Base-by-base conservation (phyloP, 2,329 filamentous ascomycete genomes). In the Ophiostoma populinum region DNA sequence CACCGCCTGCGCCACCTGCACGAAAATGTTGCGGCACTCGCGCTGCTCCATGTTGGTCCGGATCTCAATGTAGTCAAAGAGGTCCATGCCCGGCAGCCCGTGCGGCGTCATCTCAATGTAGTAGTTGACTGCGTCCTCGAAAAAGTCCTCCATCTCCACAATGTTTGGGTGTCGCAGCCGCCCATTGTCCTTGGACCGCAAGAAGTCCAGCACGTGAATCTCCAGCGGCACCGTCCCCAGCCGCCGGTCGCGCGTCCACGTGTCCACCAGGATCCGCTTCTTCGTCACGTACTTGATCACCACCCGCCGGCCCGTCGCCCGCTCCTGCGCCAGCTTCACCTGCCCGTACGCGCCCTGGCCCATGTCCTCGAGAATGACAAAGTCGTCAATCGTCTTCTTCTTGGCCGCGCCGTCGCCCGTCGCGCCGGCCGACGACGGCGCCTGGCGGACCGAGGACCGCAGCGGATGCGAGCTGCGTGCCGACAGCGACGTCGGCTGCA, bases 81-180 rank as follows among this genome's bases (percentile, higher is more conserved):
- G 67, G 54, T 98, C 90, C 86, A 98, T 95, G 10, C 90, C 90
- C 0, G 90, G 90, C 24, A 94, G 63, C 1, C 90, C 90, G 48
- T 95, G 90, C 0, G 90, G 90, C 11, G 80, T 67, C 83, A 95
- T 98, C 54, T 95, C 90, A 46, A 98, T 98, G 55, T 98, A 98
- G 58, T 98, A 98, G 51, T 98, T 95, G 47, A 75, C 64, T 43
- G 82, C 75, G 45, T 92, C 82, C 52, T 80, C 75, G 45, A 80
- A 79, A 51, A 80, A 80, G 42, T 73, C 71, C 40, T 73, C 65
- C 74, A 80, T 79, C 52, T 79, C 73, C 12, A 80, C 70, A 45
- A 80, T 78, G 46, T 80, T 79, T 35, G 70, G 68, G 46, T 80
- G 75, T 30, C 61, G 62, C 20, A 76, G 58, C 11, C 22, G 22